These are phyloP conservation scores for Plasmodium gaboni DNA, from an alignment of 169 alveolate genomes.

Conservation along the genomic window DNA sequence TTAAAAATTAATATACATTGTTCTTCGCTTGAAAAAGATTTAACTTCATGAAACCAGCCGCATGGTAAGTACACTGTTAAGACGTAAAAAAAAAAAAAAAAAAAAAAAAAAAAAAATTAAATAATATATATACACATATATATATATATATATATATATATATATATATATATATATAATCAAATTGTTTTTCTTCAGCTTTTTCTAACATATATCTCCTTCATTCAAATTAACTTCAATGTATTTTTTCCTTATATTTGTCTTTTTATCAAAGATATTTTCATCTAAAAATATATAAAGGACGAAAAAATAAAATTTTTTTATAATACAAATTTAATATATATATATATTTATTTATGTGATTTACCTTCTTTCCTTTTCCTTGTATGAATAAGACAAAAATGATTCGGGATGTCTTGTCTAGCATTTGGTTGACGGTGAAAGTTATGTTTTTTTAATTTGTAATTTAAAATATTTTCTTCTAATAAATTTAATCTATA, in stretches of 20 bases:
- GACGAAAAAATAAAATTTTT: constrained; percentile 14
- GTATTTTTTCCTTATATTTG: constrained; percentile 46
- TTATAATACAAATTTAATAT: not conserved
- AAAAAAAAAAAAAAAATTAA: not conserved
- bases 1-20: constrained; percentile 32
- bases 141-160: constrained; percentile 8
- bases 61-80: constrained; percentile 74
- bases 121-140: constrained; percentile 15
- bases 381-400: constrained; percentile 55
- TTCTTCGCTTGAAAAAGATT: constrained; percentile 58
- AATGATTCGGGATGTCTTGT: constrained; percentile 71
- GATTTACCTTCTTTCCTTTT: constrained; percentile 43
- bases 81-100: constrained; percentile 4
- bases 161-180: not conserved
- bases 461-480: constrained; percentile 64
- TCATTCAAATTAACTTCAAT: constrained; percentile 60
- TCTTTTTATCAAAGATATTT: constrained; percentile 33
- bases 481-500: constrained; percentile 47
- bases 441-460: constrained; percentile 31
- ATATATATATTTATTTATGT: not conserved
- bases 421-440: constrained; percentile 19
- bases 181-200: not conserved
- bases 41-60: constrained; percentile 76
- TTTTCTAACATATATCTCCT: constrained; percentile 65
- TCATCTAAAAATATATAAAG: constrained; percentile 52